Evolutionary conservation across 2,329 filamentous ascomycete species (phyloP), one percentile per base, ranked within the genome.

Genomic region (Fusarium tupiense): DNA sequence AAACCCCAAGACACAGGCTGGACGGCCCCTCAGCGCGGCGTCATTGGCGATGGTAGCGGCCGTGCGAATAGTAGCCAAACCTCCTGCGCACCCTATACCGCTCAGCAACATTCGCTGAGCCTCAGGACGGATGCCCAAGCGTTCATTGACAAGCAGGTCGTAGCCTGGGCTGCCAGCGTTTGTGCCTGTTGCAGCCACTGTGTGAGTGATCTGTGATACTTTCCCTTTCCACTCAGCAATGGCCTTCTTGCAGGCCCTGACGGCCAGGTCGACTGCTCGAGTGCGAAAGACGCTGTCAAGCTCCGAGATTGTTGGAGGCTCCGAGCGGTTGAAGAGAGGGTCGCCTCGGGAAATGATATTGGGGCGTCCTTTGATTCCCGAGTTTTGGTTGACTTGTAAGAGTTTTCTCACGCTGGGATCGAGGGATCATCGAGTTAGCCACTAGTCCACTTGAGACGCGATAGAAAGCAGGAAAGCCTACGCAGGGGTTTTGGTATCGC

Each of bases 31-130:
- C 56, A 59, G 56, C 31, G 56, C 47, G n/a, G 56, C 56, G 19
- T 59, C 56, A 59, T 47, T 59, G 43, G 56, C 56, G 56, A 59
- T 59, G 33, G 56, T 59, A 47, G 56, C 43, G 56, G 56, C 56
- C 41, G 20, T 47, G 31, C 56, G 56, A 59, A 59, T 59, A 47
- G 56, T 59, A 47, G 56, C 56, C 31, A 59, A 59, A 38, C 56
- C 56, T 47, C 56, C 43, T 59, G 56, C 56, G 56, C 56, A 59
- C 43, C 56, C 56, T 47, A 59, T 59, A 40, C 56, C 56, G 56
- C 56, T 47, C n/a, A 59, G 56, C 33, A 59, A 47, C 56, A 59
- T 59, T 47, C 56, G 56, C 56, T 59, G 56, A 59, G 56, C 56
- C 56, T 59, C 56, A 38, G 43, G 56, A 47, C 24, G 43, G 56